Conservation (phyloP, 306 rosid genomes). For the Rosa persica region DNA sequence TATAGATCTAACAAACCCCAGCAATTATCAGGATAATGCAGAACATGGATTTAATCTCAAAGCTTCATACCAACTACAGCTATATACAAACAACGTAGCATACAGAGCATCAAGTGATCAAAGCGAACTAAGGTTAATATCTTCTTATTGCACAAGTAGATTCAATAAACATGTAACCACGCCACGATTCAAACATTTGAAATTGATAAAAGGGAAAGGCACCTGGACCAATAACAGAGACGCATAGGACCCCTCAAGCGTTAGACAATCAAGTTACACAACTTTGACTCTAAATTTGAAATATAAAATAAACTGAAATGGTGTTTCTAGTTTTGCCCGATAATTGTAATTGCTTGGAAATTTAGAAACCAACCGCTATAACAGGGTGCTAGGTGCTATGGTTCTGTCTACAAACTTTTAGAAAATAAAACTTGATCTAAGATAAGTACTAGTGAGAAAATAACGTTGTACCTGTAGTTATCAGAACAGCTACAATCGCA, state of each 20-base stretch:
- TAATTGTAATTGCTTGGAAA: background rate
- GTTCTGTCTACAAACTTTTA: background rate
- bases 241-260: background rate
- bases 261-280: background rate
- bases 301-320: background rate
- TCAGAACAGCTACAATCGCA: conserved; percentile 58
- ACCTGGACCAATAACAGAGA: background rate
- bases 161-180: background rate
- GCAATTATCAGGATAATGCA: conserved; percentile 6
- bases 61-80: background rate
- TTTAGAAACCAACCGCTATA: background rate
- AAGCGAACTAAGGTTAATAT: background rate
- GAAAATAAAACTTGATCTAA: background rate
- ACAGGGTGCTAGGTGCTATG: background rate
- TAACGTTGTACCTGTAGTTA: conserved; percentile 58
- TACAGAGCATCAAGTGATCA: background rate
- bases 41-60: background rate
- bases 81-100: background rate
- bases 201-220: background rate
- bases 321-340: background rate
- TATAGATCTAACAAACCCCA: background rate
- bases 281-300: background rate
- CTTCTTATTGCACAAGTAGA: background rate
- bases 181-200: background rate
- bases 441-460: background rate